Conservation (phyloP, 345 rosid species). For the Sonneratia alba region DNA sequence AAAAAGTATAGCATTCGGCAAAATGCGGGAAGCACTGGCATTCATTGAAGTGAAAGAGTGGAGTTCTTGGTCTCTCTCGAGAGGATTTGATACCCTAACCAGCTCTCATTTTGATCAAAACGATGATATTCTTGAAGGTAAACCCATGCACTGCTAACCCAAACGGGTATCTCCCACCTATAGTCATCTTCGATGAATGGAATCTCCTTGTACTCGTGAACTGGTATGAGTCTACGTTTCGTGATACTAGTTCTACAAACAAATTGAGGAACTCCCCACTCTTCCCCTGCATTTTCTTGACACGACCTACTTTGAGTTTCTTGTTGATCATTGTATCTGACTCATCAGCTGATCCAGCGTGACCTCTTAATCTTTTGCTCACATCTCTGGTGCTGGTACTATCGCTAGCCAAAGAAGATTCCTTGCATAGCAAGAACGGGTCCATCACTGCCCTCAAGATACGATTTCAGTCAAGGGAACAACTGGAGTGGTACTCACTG, state of each 20-base stretch:
- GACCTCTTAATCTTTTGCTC: background rate
- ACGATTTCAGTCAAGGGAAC: background rate
- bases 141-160: conserved; percentile 11
- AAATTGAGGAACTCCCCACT: conserved; percentile 3
- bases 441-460: conserved; percentile 12
- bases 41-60: conserved; percentile 15
- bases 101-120: conserved; percentile 11
- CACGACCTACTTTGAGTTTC: conserved; percentile 6
- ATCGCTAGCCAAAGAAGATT: conserved; percentile 14
- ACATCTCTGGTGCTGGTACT: background rate
- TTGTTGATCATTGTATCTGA: conserved; percentile 2
- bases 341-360: conserved; percentile 11
- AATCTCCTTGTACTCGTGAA: conserved; percentile 18
- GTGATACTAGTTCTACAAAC: background rate
- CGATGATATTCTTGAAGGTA: conserved; percentile 1
- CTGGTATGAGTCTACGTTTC: background rate
- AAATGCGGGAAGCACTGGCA: background rate
- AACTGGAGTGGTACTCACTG: background rate
- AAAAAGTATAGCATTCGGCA: background rate
- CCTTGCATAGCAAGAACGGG: conserved; percentile 19
- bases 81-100: conserved; percentile 21
- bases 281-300: conserved; percentile 11
- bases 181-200: conserved; percentile 20
- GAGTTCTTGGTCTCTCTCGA: conserved; percentile 12
- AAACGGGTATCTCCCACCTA: conserved; percentile 22